A percentile compares a stretch with the other conserved stretches of the same genome.
Conservation (phyloP, 1,284 basidiomycete species). For the Neonothopanus nambi region DNA sequence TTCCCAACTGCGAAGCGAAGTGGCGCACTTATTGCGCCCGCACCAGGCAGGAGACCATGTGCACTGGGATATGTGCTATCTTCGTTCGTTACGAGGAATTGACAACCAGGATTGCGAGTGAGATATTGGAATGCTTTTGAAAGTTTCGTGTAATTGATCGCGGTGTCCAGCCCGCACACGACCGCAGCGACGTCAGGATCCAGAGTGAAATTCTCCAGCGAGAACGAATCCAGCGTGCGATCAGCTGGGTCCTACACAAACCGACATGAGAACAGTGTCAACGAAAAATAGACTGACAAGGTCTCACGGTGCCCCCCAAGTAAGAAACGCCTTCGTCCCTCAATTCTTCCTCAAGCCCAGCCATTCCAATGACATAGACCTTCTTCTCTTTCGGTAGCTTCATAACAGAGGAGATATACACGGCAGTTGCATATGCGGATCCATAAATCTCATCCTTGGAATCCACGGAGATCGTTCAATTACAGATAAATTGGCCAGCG, state of each 20-base stretch:
- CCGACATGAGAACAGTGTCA: neutral
- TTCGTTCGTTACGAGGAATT: conserved; percentile 92
- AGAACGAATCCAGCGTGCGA: conserved; percentile 66
- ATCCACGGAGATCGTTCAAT: conserved; percentile 5
- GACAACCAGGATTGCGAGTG: conserved; percentile 73
- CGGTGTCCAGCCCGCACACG: conserved; percentile 82
- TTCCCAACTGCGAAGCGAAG: conserved; percentile 74
- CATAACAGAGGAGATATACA: conserved; percentile 89
- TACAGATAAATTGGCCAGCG: conserved; percentile 17
- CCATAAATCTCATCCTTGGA: conserved; percentile 91
- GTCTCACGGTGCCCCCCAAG: conserved; percentile 83
- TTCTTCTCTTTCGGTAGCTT: conserved; percentile 90
- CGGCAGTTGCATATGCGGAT: conserved; percentile 91
- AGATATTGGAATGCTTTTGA: conserved; percentile 94
- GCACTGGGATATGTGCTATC: conserved; percentile 88
- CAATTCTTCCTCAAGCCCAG: conserved; percentile 92
- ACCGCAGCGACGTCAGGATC: conserved; percentile 89
- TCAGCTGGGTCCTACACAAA: conserved; percentile 83
- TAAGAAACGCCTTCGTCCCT: conserved; percentile 78
- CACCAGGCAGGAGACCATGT: conserved; percentile 82
- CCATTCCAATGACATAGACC: conserved; percentile 95
- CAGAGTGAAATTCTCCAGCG: conserved; percentile 62
- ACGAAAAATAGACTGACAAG: neutral
- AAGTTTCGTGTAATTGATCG: conserved; percentile 90
- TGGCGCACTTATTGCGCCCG: conserved; percentile 84